Evolutionary conservation across 176 grass and related monocot genomes (phyloP), one percentile per base, ranked within the genome.

Genomic region (Raddia distichophylla): DNA sequence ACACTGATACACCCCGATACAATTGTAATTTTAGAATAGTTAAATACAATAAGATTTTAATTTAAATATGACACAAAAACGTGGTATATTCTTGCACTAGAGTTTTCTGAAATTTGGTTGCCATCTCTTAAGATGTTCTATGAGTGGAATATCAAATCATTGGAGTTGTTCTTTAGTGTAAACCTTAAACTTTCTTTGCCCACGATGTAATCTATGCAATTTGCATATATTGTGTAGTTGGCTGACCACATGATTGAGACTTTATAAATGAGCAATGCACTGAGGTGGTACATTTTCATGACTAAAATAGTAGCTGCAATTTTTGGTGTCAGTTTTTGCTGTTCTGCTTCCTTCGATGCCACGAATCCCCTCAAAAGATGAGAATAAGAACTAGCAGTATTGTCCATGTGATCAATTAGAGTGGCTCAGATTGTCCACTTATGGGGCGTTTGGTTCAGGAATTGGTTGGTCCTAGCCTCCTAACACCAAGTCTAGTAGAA

Each of bases 241-340:
- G 60, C 11, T 22, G 33, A 63, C 60, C 3, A 34, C 27, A 33
- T 9, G 9, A 63, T 18, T 56, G 54, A 56, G 18, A 18, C 1
- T 34, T 22, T 63, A 15, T 51, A 22, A 40, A 61, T 27, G 8
- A 6, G 0, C 44, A 62, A 19, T 16, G 68, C 37, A 37, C 33
- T 64, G 57, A 27, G 58, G 12, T 42, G 22, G 68, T 35, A 53
- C 50, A 60, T 20, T 64, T 50, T 74, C 8, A 53, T 64, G 8
- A 48, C 48, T 43, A 52, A 73, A 34, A 8, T 45, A 67, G 20
- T 48, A 3, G 51, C n/a, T 56, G 51, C 8, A 42, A 9, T 60
- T 81, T 76, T 58, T 67, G 15, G 19, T 77, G 55, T 69, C 4
- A 49, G 13, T 8, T 76, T 84, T 40, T 58, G 17, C 17, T 50